Conservation (phyloP, 2,329 filamentous ascomycete species). For the Colletotrichum salicis region DNA sequence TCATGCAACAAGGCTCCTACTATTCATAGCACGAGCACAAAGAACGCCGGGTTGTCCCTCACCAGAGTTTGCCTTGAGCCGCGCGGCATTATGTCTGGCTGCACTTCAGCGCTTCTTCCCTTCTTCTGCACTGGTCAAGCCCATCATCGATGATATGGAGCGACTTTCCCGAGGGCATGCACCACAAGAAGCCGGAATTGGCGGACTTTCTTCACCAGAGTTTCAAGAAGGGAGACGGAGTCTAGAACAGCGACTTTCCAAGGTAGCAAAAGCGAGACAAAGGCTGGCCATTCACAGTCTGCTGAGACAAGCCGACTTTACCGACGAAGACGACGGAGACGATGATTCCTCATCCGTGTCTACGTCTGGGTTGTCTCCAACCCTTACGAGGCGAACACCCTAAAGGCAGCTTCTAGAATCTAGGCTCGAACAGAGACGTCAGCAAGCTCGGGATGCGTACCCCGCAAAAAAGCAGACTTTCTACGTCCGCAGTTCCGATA, state of each 20-base stretch:
- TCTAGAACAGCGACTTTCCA: conserved; percentile 34
- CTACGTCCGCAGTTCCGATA: background rate
- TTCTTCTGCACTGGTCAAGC: conserved; percentile 38
- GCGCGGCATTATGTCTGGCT: conserved; percentile 42
- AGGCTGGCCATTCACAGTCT: conserved; percentile 44
- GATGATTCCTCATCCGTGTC: conserved; percentile 18
- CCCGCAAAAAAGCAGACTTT: background rate
- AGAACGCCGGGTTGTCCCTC: conserved; percentile 26
- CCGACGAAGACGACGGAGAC: conserved; percentile 39
- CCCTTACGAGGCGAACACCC: conserved; percentile 8
- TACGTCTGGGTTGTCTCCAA: background rate
- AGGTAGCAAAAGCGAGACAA: conserved; percentile 38
- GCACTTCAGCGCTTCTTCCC: conserved; percentile 42
- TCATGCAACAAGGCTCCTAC: conserved; percentile 50
- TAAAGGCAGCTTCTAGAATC: background rate
- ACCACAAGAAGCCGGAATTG: conserved; percentile 29
- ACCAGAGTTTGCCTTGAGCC: conserved; percentile 40
- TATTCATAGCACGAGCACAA: conserved; percentile 41
- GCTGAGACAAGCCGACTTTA: conserved; percentile 41
- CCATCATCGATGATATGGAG: conserved; percentile 43
- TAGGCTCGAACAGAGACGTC: background rate
- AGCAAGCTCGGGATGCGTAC: background rate
- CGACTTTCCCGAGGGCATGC: conserved; percentile 14
- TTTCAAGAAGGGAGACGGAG: conserved; percentile 12
- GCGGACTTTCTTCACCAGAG: conserved; percentile 33